Conservation (phyloP, 2,329 filamentous ascomycete species). For the Zasmidium cellare region DNA sequence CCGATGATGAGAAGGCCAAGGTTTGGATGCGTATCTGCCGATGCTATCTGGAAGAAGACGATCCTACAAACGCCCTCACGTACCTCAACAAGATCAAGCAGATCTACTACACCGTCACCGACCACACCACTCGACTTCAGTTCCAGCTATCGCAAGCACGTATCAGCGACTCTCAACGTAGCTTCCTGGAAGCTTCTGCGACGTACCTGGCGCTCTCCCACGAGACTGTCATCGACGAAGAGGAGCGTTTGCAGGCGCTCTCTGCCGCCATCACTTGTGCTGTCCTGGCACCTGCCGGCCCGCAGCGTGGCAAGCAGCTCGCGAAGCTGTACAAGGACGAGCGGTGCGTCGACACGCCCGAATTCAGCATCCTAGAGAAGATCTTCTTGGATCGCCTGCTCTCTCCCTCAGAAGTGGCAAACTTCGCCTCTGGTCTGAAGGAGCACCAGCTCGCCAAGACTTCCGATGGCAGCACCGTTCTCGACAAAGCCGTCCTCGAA, state of each 20-base stretch:
- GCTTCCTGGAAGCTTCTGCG: conserved; percentile 83
- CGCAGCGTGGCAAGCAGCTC: conserved; percentile 75
- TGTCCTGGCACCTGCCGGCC: conserved; percentile 87
- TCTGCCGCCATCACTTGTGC: conserved; percentile 88
- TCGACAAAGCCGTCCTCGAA: conserved; percentile 91
- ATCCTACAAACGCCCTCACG: conserved; percentile 78
- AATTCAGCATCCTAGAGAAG: conserved; percentile 91
- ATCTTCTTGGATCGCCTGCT: conserved; percentile 93
- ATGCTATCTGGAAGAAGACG: conserved; percentile 91
- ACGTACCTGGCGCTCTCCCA: conserved; percentile 88
- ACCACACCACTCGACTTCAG: conserved; percentile 74
- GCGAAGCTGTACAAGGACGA: conserved; percentile 93
- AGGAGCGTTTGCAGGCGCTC: conserved; percentile 81
- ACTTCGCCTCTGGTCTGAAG: conserved; percentile 77
- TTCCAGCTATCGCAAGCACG: conserved; percentile 91
- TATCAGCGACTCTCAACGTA: conserved; percentile 85
- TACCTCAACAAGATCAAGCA: conserved; percentile 96
- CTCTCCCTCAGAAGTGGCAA: conserved; percentile 75
- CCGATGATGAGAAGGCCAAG: conserved; percentile 76
- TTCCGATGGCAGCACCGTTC: conserved; percentile 85
- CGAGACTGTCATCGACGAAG: conserved; percentile 74
- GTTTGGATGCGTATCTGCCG: conserved; percentile 94
- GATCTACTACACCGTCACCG: conserved; percentile 74
- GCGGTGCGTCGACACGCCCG: conserved; percentile 69
- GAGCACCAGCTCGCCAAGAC: conserved; percentile 90